Base-by-base conservation (phyloP, 2,329 filamentous ascomycete species). In the Talaromyces rugulosus region DNA sequence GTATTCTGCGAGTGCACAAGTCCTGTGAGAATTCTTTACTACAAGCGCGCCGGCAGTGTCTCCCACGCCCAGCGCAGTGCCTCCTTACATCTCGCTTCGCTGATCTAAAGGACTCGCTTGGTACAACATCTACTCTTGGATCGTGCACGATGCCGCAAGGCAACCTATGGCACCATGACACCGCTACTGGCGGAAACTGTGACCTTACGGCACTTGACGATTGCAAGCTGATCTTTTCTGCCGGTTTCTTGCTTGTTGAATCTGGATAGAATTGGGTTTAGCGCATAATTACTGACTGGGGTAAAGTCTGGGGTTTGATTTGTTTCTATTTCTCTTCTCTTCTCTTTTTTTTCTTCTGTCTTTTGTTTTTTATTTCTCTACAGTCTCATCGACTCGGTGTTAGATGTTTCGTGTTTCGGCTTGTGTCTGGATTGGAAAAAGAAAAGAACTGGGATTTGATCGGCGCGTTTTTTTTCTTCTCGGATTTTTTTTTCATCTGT, bases 341-440 rank as follows among this genome's bases (percentile, higher is more conserved):
- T 23, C 8, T 9, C 9, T 11, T 47, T 23, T 23, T 42, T 42
- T 51, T 51, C 8, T 51, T 51, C 8, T 51, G 9, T 28, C n/a
- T 7, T 52, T 52, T 12, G 23, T 52, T 30, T 16, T 30, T 30
- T 28, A 14, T 28, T 52, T 52, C 12, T 53, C 30, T 53, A 53
- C 28, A 51, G 27, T 30, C 28, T 30, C 30, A 53, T 53, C 27
- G 28, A 31, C 50, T 53, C 28, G 50, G 50, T 53, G 27, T 53
- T 53, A 53, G 27, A 53, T 53, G 28, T 53, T 11, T 53, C 50
- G 30, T 31, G 31, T 31, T 53, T 53, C 28, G 50, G 50, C 50
- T 53, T 27, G 50, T 51, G 44, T n/a, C 50, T 53, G 50, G 30
- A 53, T 53, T 31, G 50, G 50, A 31, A 52, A 52, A 53, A 52